phyloP scores from a whole-genome alignment of 306 rosid genomes.

The Vigna mungo region DNA sequence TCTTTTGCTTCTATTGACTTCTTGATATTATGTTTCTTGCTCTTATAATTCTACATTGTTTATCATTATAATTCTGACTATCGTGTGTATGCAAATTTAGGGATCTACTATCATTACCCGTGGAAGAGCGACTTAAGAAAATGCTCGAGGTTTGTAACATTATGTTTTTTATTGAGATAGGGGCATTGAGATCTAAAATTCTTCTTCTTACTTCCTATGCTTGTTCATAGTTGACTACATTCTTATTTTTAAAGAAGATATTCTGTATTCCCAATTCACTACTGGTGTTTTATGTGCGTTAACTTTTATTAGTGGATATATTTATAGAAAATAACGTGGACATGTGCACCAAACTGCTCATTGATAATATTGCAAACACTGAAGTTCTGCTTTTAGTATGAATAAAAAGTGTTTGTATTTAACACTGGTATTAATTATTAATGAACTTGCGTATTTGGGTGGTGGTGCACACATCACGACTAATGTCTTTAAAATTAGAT shows the following conservation, averaged over 20 bases:
- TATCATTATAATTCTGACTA: slow-evolving; percentile 31
- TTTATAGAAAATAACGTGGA: slow-evolving; percentile 27
- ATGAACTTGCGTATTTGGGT: background rate
- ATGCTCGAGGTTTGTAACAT: slow-evolving; percentile 78
- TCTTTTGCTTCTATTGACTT: slow-evolving; percentile 30
- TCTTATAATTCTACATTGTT: slow-evolving; percentile 14
- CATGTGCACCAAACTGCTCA: slow-evolving; percentile 3
- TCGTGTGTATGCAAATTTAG: slow-evolving; percentile 55
- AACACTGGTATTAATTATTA: background rate
- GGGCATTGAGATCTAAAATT: slow-evolving; percentile 13
- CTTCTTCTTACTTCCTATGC: background rate
- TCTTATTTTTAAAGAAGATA: background rate
- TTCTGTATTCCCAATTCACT: slow-evolving; percentile 28
- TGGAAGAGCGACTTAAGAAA: slow-evolving; percentile 80
- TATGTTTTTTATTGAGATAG: slow-evolving; percentile 30
- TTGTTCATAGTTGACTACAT: too few relatives aligned
- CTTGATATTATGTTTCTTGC: background rate
- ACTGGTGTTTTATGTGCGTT: slow-evolving; percentile 4
- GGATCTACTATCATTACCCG: slow-evolving; percentile 67
- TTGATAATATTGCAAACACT: slow-evolving; percentile 24
- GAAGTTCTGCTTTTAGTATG: background rate
- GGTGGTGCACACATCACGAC: background rate
- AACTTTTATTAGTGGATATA: slow-evolving; percentile 3
- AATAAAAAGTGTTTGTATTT: slow-evolving; percentile 29
- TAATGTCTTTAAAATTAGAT: background rate